Conservation (phyloP, 306 rosid genomes). For the Parietaria judaica region DNA sequence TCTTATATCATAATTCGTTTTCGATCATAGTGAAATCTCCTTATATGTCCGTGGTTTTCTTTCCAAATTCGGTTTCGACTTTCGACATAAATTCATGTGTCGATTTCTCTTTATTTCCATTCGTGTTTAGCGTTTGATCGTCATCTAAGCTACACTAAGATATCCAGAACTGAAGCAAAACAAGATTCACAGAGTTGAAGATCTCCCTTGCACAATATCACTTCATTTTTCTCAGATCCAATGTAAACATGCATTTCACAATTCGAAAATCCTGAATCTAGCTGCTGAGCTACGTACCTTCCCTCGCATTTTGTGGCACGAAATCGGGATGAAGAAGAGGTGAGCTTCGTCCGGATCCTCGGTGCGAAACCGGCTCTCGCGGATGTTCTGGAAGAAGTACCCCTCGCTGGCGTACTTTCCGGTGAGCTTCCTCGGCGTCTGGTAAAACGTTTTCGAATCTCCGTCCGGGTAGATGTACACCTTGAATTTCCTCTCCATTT, state of each 20-base stretch:
- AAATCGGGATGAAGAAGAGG: constrained; percentile 87
- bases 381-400: constrained; percentile 81
- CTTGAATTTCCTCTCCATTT: constrained; percentile 77
- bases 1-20: no score
- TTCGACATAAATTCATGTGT: no score
- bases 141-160: no score
- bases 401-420: constrained; percentile 95
- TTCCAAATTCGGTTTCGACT: no score
- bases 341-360: constrained; percentile 74
- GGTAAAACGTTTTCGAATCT: constrained; percentile 82
- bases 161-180: no score
- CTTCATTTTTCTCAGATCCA: constrained; percentile 20
- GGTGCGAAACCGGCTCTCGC: constrained; percentile 74
- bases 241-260: not conserved
- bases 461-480: constrained; percentile 88
- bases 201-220: not conserved
- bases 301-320: constrained; percentile 97
- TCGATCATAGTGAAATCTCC: no score
- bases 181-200: not conserved
- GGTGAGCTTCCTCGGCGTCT: constrained; percentile 90
- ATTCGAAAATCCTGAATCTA: not conserved
- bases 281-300: constrained; percentile 40
- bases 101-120: no score
- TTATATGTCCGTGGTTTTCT: no score
- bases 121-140: no score